Evolutionary conservation across 805 yeast genomes (phyloP), one percentile per base, ranked within the genome.

Genomic region (Ogataea nitratoaversa): DNA sequence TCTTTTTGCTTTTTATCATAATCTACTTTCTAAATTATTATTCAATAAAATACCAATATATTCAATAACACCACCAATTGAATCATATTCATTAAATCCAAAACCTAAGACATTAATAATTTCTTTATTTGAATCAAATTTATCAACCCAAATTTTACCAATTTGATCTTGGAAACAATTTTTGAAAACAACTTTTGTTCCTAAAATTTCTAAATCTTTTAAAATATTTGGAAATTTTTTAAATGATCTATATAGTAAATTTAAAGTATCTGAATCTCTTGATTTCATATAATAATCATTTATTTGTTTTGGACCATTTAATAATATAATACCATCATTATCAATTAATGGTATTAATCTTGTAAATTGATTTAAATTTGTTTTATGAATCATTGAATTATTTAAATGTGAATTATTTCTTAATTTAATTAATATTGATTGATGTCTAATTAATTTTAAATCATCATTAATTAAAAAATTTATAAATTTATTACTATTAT

Each of bases 211-310:
- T 29, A 38, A 22, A 19, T 40, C 27, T 30, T 35, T 33, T 27
- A 50, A n/a, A 8, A 43, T 27, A 13, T 40, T 22, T 27, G 57
- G 55, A 23, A 44, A 51, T 18, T 47, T 35, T n/a, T 36, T 19
- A 12, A 19, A 23, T 1, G 50, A 38, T 36, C 57, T 45, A 14
- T 32, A 17, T 8, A 53, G 30, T 24, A 53, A 35, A 7, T 40
- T 46, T 18, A 44, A 33, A 2, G 54, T 44, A 34, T 53, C 57
- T 4, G 57, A 53, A 31, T 53, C 55, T 32, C 57, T 44, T 1
- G 53, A 44, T 2, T 17, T 37, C 5, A 29, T n/a, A 27, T 44
- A 53, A 19, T 17, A 17, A 36, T 53, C 57, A 28, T 53, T 44
- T 8, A 51, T 27, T 33, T 53, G 56, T 18, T 43, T 41, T 7